Base-by-base conservation (phyloP, 768 basidiomycete species). In the Floccularia luteovirens region DNA sequence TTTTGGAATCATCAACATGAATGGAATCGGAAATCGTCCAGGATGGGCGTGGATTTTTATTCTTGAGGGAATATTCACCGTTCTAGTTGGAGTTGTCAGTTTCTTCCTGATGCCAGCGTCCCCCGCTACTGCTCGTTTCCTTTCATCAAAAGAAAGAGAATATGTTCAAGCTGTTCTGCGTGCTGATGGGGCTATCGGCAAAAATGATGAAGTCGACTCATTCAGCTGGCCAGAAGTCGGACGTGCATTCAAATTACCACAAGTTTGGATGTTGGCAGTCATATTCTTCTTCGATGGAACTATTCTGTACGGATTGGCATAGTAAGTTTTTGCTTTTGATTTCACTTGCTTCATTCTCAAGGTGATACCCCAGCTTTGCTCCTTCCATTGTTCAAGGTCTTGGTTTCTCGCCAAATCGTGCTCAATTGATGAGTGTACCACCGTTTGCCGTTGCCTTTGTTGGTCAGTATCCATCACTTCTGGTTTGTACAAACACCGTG, bases 41-140 rank as follows among this genome's bases (percentile, higher is more conserved):
- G 81, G 79, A 2, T 85, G 82, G 82, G 64, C 72, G 12, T 85
- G 78, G 81, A 73, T 82, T 36, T 79, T 80, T 53, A 75, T 79
- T 38, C 58, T 80, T 23, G 75, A 85, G 56, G 84, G 84, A 1
- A 57, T 72, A 2, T 76, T 87, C 56, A 83, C 82, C 0, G 59
- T 75, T 41, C 34, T 72, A 2, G 75, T 80, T 44, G 85, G 82
- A 5, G 23, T 73, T 3, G 21, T 55, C 1, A 64, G 73, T 0
- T 81, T 67, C 61, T 61, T 68, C 47, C 41, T 80, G 28, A 59
- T 78, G 31, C 71, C 78, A 6, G 48, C 54, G 30, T 62, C 67
- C 0, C 70, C 75, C 3, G 51, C 46, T 4, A 56, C 59, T 11
- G 69, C 75, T 2, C 58, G 58, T 30, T 80, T 82, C 63, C 60